Percentiles rank a stretch among this genome's conserved stretches.
phyloP scores from a whole-genome alignment of 805 yeast genomes.

The Sugiyamaella mastotermitis region DNA sequence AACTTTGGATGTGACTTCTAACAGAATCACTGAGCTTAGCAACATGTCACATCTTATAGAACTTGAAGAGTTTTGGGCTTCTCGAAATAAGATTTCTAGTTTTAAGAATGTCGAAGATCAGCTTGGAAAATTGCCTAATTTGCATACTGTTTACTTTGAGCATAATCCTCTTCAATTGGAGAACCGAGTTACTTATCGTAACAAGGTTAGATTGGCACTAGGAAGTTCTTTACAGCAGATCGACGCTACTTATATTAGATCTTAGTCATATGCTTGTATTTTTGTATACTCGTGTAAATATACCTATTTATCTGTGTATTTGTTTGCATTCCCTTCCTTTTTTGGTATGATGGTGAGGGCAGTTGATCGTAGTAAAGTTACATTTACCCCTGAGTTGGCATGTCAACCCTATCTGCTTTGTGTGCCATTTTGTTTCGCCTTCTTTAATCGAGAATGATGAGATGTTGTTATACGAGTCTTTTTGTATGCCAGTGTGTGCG shows the following conservation, averaged over 20 bases:
- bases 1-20: slow-evolving; percentile 77
- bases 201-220: slow-evolving; percentile 69
- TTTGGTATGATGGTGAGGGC: too few relatives aligned
- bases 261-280: slow-evolving; percentile 2
- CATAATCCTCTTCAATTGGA: slow-evolving; percentile 79
- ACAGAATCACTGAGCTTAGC: slow-evolving; percentile 55
- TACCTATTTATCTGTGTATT: too few relatives aligned
- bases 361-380: too few relatives aligned
- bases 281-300: neutral
- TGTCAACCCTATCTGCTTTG: too few relatives aligned
- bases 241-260: slow-evolving; percentile 69
- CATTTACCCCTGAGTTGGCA: too few relatives aligned
- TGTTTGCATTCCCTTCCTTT: too few relatives aligned
- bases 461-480: too few relatives aligned
- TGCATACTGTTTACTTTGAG: slow-evolving; percentile 90
- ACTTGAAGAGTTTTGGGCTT: slow-evolving; percentile 94
- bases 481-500: too few relatives aligned
- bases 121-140: slow-evolving; percentile 51
- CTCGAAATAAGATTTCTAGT: slow-evolving; percentile 61
- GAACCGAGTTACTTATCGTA: slow-evolving; percentile 76
- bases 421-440: too few relatives aligned
- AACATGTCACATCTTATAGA: slow-evolving; percentile 57
- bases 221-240: slow-evolving; percentile 72
- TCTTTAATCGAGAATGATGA: too few relatives aligned
- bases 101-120: slow-evolving; percentile 66